A percentile compares a stretch with the other conserved stretches of the same genome.
Conservation (phyloP, 2,329 filamentous ascomycete species). For the Plenodomus tracheiphilus region DNA sequence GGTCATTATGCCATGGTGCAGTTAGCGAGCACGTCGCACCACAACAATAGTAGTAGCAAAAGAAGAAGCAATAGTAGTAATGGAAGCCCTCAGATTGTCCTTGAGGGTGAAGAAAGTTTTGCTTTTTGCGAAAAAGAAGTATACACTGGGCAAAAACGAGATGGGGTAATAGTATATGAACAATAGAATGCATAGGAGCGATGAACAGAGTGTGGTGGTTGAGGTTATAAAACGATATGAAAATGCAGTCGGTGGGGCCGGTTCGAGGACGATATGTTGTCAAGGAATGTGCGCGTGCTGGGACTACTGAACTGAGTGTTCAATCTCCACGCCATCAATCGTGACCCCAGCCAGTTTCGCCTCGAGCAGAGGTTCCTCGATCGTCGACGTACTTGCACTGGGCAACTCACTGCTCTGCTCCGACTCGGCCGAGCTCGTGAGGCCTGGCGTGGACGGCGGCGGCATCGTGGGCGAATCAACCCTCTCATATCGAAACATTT, state of each 20-base stretch:
- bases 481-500: slow-evolving; percentile 50
- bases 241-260: background rate
- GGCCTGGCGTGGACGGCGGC: slow-evolving; percentile 61
- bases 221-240: slow-evolving; percentile 4
- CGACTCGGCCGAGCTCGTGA: slow-evolving; percentile 71
- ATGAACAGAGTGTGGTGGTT: slow-evolving; percentile 8
- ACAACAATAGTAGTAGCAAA: too few relatives aligned
- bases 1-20: too few relatives aligned
- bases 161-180: slow-evolving; percentile 26
- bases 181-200: slow-evolving; percentile 25
- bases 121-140: background rate
- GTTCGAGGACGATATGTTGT: slow-evolving; percentile 1
- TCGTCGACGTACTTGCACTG: slow-evolving; percentile 64
- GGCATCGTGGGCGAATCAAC: slow-evolving; percentile 34
- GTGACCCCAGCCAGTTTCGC: slow-evolving; percentile 3
- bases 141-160: background rate
- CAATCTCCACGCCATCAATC: slow-evolving; percentile 19
- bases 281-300: background rate
- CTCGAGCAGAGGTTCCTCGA: slow-evolving; percentile 47
- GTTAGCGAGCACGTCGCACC: too few relatives aligned
- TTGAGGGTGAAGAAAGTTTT: background rate
- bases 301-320: slow-evolving; percentile 11
- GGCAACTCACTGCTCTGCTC: slow-evolving; percentile 68
- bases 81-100: too few relatives aligned
- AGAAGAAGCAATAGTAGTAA: too few relatives aligned